A percentile compares a stretch with the other conserved stretches of the same genome.
These are phyloP conservation scores for Metschnikowia orientalis DNA, from an alignment of 805 yeast genomes.

Conservation along the genomic window DNA sequence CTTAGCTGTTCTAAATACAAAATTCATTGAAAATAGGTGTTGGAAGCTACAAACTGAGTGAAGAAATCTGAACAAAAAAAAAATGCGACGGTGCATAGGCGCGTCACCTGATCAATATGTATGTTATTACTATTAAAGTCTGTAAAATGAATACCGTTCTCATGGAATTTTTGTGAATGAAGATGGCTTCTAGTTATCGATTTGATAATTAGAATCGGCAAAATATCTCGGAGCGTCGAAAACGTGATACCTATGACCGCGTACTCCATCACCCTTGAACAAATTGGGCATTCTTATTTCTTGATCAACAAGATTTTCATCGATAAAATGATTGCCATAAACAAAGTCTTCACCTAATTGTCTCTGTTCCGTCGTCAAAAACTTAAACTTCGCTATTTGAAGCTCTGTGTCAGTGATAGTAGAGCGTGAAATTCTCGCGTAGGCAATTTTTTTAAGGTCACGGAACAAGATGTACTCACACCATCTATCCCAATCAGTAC, in stretches of 20 bases:
- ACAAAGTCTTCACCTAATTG: constrained; percentile 32
- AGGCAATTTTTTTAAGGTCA: constrained; percentile 80
- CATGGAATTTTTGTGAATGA: no score
- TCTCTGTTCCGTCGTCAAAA: constrained; percentile 39
- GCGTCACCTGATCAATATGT: background rate
- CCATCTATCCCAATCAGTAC: constrained; percentile 96
- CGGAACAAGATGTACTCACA: constrained; percentile 93
- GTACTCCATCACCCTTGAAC: constrained; percentile 86
- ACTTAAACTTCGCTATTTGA: constrained; percentile 88
- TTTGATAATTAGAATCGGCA: constrained; percentile 23
- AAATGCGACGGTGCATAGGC: constrained; percentile 2
- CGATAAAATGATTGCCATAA: constrained; percentile 54
- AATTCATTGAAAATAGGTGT: constrained; percentile 12
- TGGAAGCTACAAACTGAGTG: no score
- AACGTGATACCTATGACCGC: constrained; percentile 92
- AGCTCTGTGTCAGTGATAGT: constrained; percentile 96
- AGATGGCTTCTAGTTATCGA: constrained; percentile 1
- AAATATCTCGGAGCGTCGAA: constrained; percentile 91
- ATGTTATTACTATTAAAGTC: background rate
- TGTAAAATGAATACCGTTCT: background rate
- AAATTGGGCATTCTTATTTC: constrained; percentile 70
- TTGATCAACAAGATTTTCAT: constrained; percentile 53
- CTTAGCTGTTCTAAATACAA: constrained; percentile 16
- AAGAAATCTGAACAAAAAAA: constrained; percentile 3
- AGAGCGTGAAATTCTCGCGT: constrained; percentile 89